phyloP scores from a whole-genome alignment of 768 basidiomycete genomes.

The Suillus clintonianus region DNA sequence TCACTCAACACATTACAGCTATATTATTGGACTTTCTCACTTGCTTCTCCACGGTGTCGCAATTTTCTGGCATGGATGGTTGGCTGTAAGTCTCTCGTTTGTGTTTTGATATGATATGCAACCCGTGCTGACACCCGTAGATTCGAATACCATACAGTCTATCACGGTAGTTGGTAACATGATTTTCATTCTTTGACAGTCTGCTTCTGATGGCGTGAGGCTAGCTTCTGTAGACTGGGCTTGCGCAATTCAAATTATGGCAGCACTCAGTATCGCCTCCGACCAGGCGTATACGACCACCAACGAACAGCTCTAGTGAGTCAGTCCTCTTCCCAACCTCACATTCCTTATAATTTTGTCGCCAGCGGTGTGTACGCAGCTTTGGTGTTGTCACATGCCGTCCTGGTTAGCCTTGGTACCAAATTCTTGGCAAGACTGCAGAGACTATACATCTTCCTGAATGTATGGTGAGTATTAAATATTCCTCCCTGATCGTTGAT shows the following conservation, averaged over 20 bases:
- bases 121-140: slow-evolving; percentile 22
- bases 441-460: slow-evolving; percentile 43
- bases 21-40: slow-evolving; percentile 55
- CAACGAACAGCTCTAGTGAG: slow-evolving; percentile 45
- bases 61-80: slow-evolving; percentile 54
- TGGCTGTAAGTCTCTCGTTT: slow-evolving; percentile 40
- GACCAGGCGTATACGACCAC: slow-evolving; percentile 43
- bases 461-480: slow-evolving; percentile 32
- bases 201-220: background rate
- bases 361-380: slow-evolving; percentile 61
- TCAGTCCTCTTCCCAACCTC: slow-evolving; percentile 3
- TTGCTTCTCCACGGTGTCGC: slow-evolving; percentile 44
- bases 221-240: slow-evolving; percentile 63
- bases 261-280: slow-evolving; percentile 45
- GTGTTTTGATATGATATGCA: background rate
- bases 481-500: background rate
- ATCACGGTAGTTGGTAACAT: slow-evolving; percentile 36
- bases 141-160: slow-evolving; percentile 51
- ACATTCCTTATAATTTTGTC: slow-evolving; percentile 27
- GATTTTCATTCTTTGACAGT: background rate
- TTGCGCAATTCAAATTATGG: slow-evolving; percentile 53
- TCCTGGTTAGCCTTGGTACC: slow-evolving; percentile 67
- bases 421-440: slow-evolving; percentile 66
- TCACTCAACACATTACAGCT: slow-evolving; percentile 23
- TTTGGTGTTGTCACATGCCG: slow-evolving; percentile 58